Conservation (phyloP, 1,139 yeast genomes). For the Pneumocystis jirovecii region DNA sequence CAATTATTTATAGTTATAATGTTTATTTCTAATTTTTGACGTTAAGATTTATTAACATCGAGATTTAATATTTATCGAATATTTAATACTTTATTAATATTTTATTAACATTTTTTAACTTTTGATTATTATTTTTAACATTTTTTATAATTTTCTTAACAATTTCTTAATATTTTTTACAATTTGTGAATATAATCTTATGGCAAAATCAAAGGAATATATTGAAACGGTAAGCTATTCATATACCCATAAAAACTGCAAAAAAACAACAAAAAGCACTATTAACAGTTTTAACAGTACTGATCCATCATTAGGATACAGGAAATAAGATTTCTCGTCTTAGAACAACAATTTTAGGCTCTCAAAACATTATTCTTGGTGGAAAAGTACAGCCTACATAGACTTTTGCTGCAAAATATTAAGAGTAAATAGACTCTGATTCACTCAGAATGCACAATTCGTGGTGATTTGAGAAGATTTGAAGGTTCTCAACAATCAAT, state of each 20-base stretch:
- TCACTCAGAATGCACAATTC: conserved; percentile 7
- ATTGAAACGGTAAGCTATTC: neutral
- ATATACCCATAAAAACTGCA: neutral
- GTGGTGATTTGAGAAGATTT: conserved; percentile 6
- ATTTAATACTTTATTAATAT: no score
- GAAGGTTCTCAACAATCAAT: conserved; percentile 17
- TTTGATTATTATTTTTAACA: no score
- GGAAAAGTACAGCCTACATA: conserved; percentile 23
- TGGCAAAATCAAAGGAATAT: neutral
- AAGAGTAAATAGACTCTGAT: conserved; percentile 7
- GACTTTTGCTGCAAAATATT: neutral
- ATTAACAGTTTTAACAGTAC: neutral
- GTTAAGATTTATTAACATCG: no score
- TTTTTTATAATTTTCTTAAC: no score
- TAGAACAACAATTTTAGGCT: conserved; percentile 32
- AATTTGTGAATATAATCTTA: neutral
- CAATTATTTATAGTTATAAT: no score
- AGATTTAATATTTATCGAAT: no score
- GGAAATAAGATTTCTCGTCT: conserved; percentile 43
- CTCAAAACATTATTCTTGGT: conserved; percentile 32
- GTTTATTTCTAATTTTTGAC: no score
- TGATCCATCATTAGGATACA: conserved; percentile 21
- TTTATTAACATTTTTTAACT: no score
- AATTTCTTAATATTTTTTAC: no score
- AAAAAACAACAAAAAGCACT: neutral